phyloP scores from a whole-genome alignment of 495 filamentous ascomycete genomes.

The Corynascus novoguineensis region DNA sequence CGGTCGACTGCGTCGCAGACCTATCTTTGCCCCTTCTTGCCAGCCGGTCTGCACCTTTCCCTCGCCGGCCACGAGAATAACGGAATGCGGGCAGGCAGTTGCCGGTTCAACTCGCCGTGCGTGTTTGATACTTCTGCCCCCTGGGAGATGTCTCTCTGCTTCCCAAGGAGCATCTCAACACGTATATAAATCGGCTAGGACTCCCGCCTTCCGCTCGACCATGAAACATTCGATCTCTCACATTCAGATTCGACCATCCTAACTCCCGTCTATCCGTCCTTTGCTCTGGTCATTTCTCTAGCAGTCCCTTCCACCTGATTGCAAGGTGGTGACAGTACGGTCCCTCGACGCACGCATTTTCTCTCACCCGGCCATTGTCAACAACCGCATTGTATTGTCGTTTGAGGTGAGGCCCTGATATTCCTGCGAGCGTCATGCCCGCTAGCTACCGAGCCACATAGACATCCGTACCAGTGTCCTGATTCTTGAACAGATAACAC shows the following conservation, averaged over 20 bases:
- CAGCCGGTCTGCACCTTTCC: slow-evolving; percentile 10
- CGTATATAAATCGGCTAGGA: slow-evolving; percentile 1
- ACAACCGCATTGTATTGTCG: neutral
- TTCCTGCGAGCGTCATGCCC: neutral
- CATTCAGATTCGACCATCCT: no score
- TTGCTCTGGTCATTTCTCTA: neutral
- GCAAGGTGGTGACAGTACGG: neutral
- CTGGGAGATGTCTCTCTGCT: neutral
- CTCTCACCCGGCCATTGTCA: neutral
- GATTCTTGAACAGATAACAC: neutral
- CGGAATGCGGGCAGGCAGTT: slow-evolving; percentile 2
- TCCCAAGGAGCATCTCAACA: neutral
- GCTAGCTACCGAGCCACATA: neutral
- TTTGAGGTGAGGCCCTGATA: neutral
- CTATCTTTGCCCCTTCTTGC: neutral
- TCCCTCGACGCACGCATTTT: neutral
- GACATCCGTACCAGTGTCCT: neutral
- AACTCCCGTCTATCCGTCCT: neutral
- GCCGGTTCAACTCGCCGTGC: neutral
- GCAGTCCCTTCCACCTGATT: neutral
- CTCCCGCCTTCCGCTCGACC: neutral
- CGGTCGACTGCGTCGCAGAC: neutral
- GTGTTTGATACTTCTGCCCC: neutral
- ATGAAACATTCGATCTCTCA: neutral
- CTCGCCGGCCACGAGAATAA: slow-evolving; percentile 1